Conservation (phyloP, 768 basidiomycete genomes). For the Tephrocybe sp. region DNA sequence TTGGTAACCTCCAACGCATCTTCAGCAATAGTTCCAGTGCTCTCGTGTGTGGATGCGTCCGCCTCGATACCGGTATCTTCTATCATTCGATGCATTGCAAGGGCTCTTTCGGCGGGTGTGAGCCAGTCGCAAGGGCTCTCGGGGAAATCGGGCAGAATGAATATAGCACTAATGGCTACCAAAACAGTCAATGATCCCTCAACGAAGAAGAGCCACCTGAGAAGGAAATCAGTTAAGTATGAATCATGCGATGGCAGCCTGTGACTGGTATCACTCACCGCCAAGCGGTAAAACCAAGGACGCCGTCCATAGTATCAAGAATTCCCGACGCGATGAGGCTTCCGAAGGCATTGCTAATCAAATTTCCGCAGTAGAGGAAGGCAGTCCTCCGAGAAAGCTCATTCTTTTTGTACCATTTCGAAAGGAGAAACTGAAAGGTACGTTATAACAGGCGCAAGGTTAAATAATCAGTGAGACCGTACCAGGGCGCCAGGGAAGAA, state of each 20-base stretch:
- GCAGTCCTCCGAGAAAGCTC: slow-evolving; percentile 79
- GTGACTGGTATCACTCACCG: slow-evolving; percentile 39
- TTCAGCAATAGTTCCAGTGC: not conserved
- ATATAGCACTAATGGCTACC: slow-evolving; percentile 56
- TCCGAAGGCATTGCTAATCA: slow-evolving; percentile 87
- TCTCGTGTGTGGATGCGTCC: slow-evolving; percentile 36
- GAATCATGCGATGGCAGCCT: not conserved
- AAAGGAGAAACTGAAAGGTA: slow-evolving; percentile 49
- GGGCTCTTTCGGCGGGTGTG: slow-evolving; percentile 53
- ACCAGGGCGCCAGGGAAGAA: slow-evolving; percentile 68
- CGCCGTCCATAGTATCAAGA: slow-evolving; percentile 72
- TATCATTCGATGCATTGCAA: slow-evolving; percentile 64
- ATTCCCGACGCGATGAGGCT: slow-evolving; percentile 81
- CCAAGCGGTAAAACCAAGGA: slow-evolving; percentile 78
- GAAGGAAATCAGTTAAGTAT: not conserved
- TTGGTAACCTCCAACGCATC: not conserved
- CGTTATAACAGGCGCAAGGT: not conserved
- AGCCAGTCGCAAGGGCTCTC: slow-evolving; percentile 62
- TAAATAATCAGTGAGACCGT: slow-evolving; percentile 5
- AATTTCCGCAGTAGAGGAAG: slow-evolving; percentile 69
- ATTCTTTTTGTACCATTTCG: slow-evolving; percentile 76
- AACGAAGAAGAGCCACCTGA: slow-evolving; percentile 77
- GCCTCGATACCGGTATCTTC: slow-evolving; percentile 63
- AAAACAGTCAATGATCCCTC: slow-evolving; percentile 66
- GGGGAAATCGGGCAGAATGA: slow-evolving; percentile 81